phyloP scores from a whole-genome alignment of 441 rosid species.

The Croton laevigatus region DNA sequence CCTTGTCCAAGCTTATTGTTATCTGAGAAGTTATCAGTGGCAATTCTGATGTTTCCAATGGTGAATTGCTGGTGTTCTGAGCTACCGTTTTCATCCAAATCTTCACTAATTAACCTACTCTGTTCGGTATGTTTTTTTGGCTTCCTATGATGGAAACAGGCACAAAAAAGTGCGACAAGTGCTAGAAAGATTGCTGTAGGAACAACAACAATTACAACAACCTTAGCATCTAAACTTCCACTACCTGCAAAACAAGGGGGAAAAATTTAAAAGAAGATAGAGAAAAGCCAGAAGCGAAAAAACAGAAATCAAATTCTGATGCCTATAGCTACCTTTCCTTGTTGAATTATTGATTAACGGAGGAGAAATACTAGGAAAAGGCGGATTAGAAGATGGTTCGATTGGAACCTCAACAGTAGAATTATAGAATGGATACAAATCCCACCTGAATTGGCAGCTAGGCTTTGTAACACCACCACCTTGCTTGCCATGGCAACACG shows the following conservation, averaged over 20 bases:
- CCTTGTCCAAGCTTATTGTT: slow-evolving; percentile 25
- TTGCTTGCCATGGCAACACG: slow-evolving; percentile 13
- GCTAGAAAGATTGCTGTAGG: not conserved
- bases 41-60: slow-evolving; percentile 4
- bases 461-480: slow-evolving; percentile 26
- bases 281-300: no score
- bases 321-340: not conserved
- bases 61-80: slow-evolving; percentile 9
- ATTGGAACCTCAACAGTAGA: not conserved
- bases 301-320: not conserved
- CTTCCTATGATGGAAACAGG: not conserved
- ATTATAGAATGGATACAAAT: slow-evolving; percentile 13
- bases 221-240: not conserved
- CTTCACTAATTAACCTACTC: not conserved
- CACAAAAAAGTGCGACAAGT: not conserved
- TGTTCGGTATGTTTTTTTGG: not conserved
- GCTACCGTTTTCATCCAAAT: not conserved
- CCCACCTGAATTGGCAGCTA: slow-evolving; percentile 23
- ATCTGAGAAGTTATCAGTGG: slow-evolving; percentile 24
- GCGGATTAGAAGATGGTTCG: not conserved
- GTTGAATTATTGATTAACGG: not conserved
- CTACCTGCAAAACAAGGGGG: not conserved
- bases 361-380: not conserved
- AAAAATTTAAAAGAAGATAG: not conserved
- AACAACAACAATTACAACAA: not conserved